Evolutionary conservation across 1,284 basidiomycete species (phyloP).

Genomic region (Naganishia sp.): DNA sequence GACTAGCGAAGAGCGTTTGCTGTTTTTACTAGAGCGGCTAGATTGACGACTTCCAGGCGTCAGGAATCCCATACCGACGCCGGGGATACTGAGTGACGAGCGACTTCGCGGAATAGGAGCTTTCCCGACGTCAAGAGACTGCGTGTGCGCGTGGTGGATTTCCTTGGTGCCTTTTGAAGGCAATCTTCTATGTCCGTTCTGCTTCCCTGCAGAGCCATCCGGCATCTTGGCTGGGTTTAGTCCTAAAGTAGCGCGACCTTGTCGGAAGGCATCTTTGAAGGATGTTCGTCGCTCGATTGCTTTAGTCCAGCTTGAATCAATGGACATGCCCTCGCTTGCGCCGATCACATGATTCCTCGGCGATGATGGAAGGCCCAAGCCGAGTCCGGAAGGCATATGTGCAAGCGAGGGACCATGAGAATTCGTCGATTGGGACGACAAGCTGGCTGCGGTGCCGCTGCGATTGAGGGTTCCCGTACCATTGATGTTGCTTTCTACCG

Average conservation of each 20-base stretch:
- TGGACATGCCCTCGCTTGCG: conserved; percentile 1
- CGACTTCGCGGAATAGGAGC: conserved; percentile 11
- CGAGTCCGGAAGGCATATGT: conserved; percentile 35
- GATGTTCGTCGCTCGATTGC: conserved; percentile 29
- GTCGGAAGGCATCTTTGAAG: conserved; percentile 33
- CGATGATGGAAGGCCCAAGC: conserved; percentile 35
- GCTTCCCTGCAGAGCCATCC: not conserved
- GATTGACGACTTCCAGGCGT: conserved; percentile 28
- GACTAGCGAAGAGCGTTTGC: conserved; percentile 24
- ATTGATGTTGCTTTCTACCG: conserved; percentile 59
- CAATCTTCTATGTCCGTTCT: not conserved
- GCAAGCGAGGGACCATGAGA: conserved; percentile 44
- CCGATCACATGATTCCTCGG: conserved; percentile 2
- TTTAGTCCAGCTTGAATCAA: conserved; percentile 24
- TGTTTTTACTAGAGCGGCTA: conserved; percentile 29
- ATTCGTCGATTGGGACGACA: conserved; percentile 40
- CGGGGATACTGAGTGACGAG: conserved; percentile 9
- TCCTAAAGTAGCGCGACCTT: conserved; percentile 29
- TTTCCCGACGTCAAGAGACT: conserved; percentile 20
- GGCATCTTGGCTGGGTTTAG: conserved; percentile 13
- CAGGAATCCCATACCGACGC: conserved; percentile 13
- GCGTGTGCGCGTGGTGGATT: conserved; percentile 4
- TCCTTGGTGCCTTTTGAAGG: conserved; percentile 17
- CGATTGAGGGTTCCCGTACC: conserved; percentile 53
- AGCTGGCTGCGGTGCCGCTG: conserved; percentile 37